Evolutionary conservation across 768 basidiomycete genomes (phyloP), one percentile per base, ranked within the genome.

Genomic region (Phylloporus arenicola): DNA sequence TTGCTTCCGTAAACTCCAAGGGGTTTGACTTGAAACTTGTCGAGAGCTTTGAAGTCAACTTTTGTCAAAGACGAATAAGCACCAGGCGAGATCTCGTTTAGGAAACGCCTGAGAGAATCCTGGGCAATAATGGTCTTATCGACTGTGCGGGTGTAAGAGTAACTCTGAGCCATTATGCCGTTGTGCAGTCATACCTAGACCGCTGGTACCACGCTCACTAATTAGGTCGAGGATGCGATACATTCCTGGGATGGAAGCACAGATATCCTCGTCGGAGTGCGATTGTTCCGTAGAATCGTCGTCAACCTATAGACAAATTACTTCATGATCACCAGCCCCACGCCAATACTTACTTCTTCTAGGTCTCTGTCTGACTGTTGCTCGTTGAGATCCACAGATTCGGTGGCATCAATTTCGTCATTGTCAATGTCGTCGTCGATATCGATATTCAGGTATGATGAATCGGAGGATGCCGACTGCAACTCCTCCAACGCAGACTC

Each of bases 121-220:
- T 82, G 79, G 5, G 70, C 68, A 30, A 84, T 83, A 58, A 84
- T 77, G 42, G 84, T 73, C 61, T 84, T 84, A 57, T 82, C 81
- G 17, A 82, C 82, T 81, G 52, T 16, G 47, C 3, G 17, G 25
- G 24, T 17, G 39, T 57, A 19, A 55, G 56, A 30, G 13, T 20
- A 11, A 42, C 39, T 24, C 20, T 7, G 30, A 30, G 12, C 44
- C 4, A 10, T 19, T 22, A 17, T 27, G 16, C 24, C 14, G 27
- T 14, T n/a, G 11, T 7, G 16, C 31, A 11, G 47, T 31, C 68
- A 47, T 61, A 81, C 82, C 81, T 40, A 81, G 64, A 7, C 80
- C 80, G 4, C 77, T 72, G 30, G 67, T 75, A 8, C 73, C 75
- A 52, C 70, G 67, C 48, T 82, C 81, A 44, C 60, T 72, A 51